Conservation (phyloP, 2,329 filamentous ascomycete species). For the Xylaria sp. region DNA sequence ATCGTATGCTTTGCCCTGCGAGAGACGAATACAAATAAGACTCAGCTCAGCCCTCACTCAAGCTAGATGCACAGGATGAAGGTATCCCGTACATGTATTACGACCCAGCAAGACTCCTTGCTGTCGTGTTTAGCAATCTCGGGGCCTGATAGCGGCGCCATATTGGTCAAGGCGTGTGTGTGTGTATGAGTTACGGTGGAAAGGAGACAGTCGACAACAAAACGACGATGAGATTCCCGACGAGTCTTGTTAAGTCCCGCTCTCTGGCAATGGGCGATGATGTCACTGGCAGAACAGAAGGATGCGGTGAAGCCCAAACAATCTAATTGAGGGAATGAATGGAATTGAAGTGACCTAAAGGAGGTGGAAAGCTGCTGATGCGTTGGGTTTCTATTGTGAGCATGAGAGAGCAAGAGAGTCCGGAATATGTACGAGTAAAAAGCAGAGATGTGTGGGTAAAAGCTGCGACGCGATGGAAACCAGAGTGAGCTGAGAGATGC, state of each 20-base stretch:
- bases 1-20: conserved; percentile 73
- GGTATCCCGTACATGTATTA: conserved; percentile 59
- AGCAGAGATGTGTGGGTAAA: background rate
- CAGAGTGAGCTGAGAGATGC: background rate
- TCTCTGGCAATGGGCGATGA: conserved; percentile 4
- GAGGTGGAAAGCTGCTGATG: background rate
- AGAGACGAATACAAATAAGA: background rate
- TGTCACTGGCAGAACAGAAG: conserved; percentile 8
- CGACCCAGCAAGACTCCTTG: conserved; percentile 84
- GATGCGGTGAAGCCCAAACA: background rate
- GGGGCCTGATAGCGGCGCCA: conserved; percentile 44
- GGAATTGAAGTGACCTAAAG: background rate
- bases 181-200: background rate
- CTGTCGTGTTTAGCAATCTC: conserved; percentile 67
- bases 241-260: background rate
- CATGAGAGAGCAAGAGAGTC: background rate
- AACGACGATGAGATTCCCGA: background rate
- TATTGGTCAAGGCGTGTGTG: background rate
- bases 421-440: background rate
- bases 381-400: background rate
- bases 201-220: background rate
- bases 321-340: background rate
- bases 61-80: conserved; percentile 3
- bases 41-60: background rate
- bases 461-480: background rate